Evolutionary conservation across 768 basidiomycete genomes (phyloP).

Genomic region (Leccinellum albellum): DNA sequence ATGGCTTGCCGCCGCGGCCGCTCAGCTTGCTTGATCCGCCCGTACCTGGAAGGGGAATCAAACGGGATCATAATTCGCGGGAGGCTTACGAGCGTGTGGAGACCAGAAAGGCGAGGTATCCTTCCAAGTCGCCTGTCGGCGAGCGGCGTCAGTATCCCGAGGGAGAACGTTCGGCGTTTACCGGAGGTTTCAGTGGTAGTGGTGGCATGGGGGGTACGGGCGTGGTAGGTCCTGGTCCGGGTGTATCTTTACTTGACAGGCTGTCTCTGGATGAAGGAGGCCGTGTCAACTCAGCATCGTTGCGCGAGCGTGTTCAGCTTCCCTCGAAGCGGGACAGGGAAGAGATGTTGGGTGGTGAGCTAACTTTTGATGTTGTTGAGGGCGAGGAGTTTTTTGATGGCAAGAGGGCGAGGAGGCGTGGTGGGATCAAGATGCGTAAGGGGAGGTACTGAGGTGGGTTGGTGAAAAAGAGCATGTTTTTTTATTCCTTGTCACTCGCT

Average conservation of each 20-base stretch:
- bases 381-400: slow-evolving; percentile 22
- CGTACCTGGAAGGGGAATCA: slow-evolving; percentile 15
- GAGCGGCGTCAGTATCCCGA: slow-evolving; percentile 18
- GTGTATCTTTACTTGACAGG: slow-evolving; percentile 38
- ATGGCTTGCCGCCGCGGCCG: slow-evolving; percentile 29
- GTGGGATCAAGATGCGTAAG: slow-evolving; percentile 20
- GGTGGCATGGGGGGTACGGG: not conserved
- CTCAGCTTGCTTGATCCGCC: slow-evolving; percentile 11
- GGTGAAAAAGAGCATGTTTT: not conserved
- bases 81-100: slow-evolving; percentile 23
- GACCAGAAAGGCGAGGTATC: slow-evolving; percentile 11
- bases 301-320: slow-evolving; percentile 39
- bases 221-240: slow-evolving; percentile 4
- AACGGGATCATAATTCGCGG: slow-evolving; percentile 13
- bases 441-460: slow-evolving; percentile 10
- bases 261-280: slow-evolving; percentile 26
- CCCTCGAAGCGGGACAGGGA: slow-evolving; percentile 32
- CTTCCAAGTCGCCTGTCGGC: slow-evolving; percentile 7
- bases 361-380: slow-evolving; percentile 6
- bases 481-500: not conserved
- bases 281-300: slow-evolving; percentile 18
- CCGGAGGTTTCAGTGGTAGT: not conserved
- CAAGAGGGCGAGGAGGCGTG: slow-evolving; percentile 24
- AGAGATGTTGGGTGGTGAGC: slow-evolving; percentile 22
- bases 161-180: slow-evolving; percentile 2